phyloP scores from a whole-genome alignment of 83 land plant species.

The Picea abies region DNA sequence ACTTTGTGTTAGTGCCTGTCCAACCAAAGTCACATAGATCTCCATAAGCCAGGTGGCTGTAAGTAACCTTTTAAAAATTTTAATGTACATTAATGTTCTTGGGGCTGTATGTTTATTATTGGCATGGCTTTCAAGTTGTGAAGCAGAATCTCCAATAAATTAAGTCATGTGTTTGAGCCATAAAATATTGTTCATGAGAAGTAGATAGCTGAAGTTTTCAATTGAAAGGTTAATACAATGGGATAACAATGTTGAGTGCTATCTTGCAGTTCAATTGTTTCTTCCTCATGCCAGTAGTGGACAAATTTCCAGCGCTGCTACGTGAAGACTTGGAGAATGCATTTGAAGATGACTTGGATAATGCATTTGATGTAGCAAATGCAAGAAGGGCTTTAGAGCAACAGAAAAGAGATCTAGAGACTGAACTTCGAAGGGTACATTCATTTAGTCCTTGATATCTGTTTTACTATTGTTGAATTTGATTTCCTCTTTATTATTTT shows the following conservation, averaged over 20 bases:
- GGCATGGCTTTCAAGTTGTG: not conserved
- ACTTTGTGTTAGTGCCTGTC: no score
- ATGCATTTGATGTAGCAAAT: slow-evolving; percentile 78
- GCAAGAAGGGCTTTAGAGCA: slow-evolving; percentile 64
- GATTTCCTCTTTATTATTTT: slow-evolving; percentile 5
- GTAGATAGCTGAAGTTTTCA: not conserved
- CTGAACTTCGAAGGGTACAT: slow-evolving; percentile 82
- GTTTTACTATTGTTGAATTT: not conserved
- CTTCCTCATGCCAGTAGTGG: slow-evolving; percentile 97
- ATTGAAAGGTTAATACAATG: not conserved
- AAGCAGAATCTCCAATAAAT: not conserved
- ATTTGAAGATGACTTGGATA: slow-evolving; percentile 89
- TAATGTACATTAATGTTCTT: not conserved
- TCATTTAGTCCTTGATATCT: slow-evolving; percentile 1
- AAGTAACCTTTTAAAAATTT: not conserved
- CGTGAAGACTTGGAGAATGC: slow-evolving; percentile 91
- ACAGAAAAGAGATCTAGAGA: slow-evolving; percentile 71
- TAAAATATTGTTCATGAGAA: not conserved
- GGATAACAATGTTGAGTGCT: not conserved
- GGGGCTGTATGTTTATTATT: not conserved
- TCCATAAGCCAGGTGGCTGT: not conserved
- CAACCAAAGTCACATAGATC: not conserved
- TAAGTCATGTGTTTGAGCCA: not conserved
- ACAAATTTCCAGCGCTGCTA: slow-evolving; percentile 89
- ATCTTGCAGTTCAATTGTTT: slow-evolving; percentile 93